A percentile compares a stretch with the other conserved stretches of the same genome.
phyloP scores from a whole-genome alignment of 805 yeast species.

The Myxozyma mucilagina region DNA sequence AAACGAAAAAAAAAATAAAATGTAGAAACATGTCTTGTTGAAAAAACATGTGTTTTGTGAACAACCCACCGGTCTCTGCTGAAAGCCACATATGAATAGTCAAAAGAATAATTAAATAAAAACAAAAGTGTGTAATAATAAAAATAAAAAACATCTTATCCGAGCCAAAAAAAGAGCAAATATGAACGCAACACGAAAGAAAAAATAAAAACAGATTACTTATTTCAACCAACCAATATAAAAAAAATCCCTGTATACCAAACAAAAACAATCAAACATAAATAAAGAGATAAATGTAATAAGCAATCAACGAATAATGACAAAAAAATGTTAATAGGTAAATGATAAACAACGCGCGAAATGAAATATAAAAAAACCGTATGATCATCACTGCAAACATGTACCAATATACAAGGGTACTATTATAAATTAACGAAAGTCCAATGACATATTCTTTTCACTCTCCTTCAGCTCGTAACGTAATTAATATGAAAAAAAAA shows the following conservation, averaged over 20 bases:
- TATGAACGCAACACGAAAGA: background rate
- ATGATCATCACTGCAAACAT: too few species aligned
- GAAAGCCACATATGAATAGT: background rate
- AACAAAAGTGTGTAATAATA: background rate
- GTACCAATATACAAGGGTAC: too few species aligned
- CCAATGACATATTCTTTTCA: too few species aligned
- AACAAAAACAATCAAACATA: background rate
- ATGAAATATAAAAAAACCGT: too few species aligned
- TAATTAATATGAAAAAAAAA: too few species aligned
- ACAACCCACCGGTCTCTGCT: too few species aligned
- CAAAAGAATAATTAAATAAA: background rate
- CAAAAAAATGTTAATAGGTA: background rate
- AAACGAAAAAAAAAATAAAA: too few species aligned
- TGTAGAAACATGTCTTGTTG: too few species aligned
- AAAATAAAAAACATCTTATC: background rate
- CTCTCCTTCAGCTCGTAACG: too few species aligned
- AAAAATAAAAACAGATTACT: background rate
- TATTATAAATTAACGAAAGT: too few species aligned
- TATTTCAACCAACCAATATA: background rate
- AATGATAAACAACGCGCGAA: too few species aligned
- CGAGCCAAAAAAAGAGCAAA: background rate
- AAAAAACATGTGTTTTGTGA: too few species aligned
- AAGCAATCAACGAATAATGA: background rate
- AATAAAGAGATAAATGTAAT: background rate
- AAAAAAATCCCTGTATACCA: background rate